Percentiles rank a stretch among this genome's conserved stretches.
These are phyloP conservation scores for Mycena olivaceomarginata DNA, from an alignment of 768 basidiomycete genomes.

Conservation along the genomic window DNA sequence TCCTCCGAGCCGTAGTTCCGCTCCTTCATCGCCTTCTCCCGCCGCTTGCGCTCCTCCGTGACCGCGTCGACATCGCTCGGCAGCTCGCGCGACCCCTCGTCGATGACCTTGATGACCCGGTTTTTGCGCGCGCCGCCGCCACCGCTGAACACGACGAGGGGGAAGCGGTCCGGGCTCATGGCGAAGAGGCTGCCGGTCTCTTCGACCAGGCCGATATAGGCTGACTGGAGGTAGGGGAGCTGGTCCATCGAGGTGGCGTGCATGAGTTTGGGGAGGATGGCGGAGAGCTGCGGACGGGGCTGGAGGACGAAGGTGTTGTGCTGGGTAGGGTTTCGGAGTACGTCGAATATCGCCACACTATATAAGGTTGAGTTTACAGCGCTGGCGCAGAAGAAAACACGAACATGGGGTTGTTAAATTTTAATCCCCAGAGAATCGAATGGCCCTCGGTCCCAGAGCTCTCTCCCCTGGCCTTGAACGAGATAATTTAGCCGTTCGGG, in stretches of 20 bases:
- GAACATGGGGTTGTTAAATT: conserved; percentile 82
- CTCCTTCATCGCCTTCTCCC: conserved; percentile 54
- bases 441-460: conserved; percentile 40
- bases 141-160: conserved; percentile 84
- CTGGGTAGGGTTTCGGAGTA: conserved; percentile 65
- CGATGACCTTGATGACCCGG: conserved; percentile 19
- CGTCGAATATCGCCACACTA: conserved; percentile 91
- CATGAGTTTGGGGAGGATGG: conserved; percentile 80
- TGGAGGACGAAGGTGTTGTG: conserved; percentile 88
- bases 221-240: conserved; percentile 74
- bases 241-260: conserved; percentile 52
- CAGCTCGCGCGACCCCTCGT: conserved; percentile 51
- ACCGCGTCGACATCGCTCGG: conserved; percentile 67
- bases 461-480: conserved; percentile 72
- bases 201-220: conserved; percentile 90
- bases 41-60: conserved; percentile 65
- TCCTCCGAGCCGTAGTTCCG: conserved; percentile 42
- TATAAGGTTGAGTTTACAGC: conserved; percentile 20
- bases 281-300: conserved; percentile 85
- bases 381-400: conserved; percentile 46
- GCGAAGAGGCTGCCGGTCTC: conserved; percentile 87
- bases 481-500: conserved; percentile 86
- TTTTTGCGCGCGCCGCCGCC: conserved; percentile 42
- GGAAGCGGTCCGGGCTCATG: conserved; percentile 88
- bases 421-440: conserved; percentile 74